Conservation (phyloP, 2,329 filamentous ascomycete genomes). For the Aspergillus persii region DNA sequence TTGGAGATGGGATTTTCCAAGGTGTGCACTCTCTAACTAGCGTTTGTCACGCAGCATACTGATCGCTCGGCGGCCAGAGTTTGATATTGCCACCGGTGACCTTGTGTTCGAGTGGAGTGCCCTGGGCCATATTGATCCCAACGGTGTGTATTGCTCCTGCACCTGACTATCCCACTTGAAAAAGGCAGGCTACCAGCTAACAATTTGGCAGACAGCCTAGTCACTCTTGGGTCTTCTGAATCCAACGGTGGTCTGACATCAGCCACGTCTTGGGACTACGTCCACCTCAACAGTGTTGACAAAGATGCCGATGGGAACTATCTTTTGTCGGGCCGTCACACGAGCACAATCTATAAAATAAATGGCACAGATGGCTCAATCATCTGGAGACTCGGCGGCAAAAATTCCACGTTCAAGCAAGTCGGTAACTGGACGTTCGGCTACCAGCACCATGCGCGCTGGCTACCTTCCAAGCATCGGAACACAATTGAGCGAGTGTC, state of each 20-base stretch:
- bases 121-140: slow-evolving; percentile 2
- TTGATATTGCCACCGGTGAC: slow-evolving; percentile 1
- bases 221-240: not conserved
- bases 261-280: slow-evolving; percentile 29
- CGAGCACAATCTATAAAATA: slow-evolving; percentile 28
- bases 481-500: slow-evolving; percentile 13
- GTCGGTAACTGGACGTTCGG: slow-evolving; percentile 39
- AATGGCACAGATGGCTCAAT: slow-evolving; percentile 25
- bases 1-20: not conserved
- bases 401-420: slow-evolving; percentile 12
- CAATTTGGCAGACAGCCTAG: not conserved
- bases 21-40: not conserved
- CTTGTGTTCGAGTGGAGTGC: slow-evolving; percentile 8
- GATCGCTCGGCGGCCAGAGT: slow-evolving; percentile 43
- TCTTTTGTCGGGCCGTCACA: slow-evolving; percentile 26
- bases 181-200: not conserved
- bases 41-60: not conserved
- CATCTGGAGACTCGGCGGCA: slow-evolving; percentile 29
- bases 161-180: not conserved
- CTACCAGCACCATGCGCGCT: slow-evolving; percentile 23
- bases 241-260: not conserved
- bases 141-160: not conserved
- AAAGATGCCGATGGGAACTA: slow-evolving; percentile 24
- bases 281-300: slow-evolving; percentile 26
- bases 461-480: not conserved